These are phyloP conservation scores for Rubia tinctorum DNA, from an alignment of 305 asterid species.

Conservation along the genomic window DNA sequence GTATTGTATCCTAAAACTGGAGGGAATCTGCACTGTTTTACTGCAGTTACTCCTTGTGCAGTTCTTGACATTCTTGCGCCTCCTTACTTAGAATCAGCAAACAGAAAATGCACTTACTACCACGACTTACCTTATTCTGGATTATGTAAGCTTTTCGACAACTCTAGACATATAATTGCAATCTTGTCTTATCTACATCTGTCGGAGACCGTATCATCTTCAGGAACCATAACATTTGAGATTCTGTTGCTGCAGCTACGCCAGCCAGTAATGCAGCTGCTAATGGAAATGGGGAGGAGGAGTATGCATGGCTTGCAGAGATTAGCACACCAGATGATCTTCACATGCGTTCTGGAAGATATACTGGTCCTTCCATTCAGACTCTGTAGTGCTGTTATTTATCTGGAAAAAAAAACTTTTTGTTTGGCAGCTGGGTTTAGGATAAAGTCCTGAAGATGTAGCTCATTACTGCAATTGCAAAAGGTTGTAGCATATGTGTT, in stretches of 20 bases:
- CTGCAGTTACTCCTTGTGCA: conserved; percentile 96
- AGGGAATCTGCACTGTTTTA: conserved; percentile 91
- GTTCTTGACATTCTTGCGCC: conserved; percentile 96
- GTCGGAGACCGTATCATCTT: neutral
- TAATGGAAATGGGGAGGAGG: conserved; percentile 49
- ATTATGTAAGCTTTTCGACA: conserved; percentile 28
- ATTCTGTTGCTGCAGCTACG: conserved; percentile 30
- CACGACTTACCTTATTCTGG: conserved; percentile 70
- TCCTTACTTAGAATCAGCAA: conserved; percentile 70
- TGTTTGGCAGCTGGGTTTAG: neutral
- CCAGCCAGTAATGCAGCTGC: conserved; percentile 34
- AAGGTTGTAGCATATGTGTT: neutral
- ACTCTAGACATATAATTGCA: neutral
- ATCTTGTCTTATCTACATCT: neutral
- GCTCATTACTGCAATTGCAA: neutral
- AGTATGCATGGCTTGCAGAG: conserved; percentile 86
- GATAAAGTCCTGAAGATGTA: conserved; percentile 6
- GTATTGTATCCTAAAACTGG: conserved; percentile 63
- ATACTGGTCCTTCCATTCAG: conserved; percentile 59
- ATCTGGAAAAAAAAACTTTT: neutral
- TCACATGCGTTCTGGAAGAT: conserved; percentile 61
- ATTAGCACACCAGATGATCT: conserved; percentile 70
- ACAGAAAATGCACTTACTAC: conserved; percentile 85
- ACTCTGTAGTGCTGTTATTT: conserved; percentile 21
- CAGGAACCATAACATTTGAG: neutral